Percentiles rank a stretch among this genome's conserved stretches.
Conservation (phyloP, 139 green algal genomes). For the Micractinium conductrix region DNA sequence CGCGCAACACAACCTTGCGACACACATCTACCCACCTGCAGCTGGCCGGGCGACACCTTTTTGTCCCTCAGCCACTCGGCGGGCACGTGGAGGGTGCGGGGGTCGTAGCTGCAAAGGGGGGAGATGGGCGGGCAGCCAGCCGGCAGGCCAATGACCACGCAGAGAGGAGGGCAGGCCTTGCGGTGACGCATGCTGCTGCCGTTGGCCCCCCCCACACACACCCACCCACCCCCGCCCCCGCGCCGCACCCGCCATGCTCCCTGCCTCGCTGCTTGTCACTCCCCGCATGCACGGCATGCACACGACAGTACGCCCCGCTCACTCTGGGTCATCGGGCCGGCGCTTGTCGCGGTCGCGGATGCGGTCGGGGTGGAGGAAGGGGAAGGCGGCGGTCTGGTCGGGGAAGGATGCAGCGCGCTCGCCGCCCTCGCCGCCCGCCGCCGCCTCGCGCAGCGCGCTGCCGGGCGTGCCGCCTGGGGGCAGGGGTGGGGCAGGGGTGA, state of each 20-base stretch:
- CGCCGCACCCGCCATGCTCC: no score
- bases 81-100: constrained; percentile 84
- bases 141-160: neutral
- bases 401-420: constrained; percentile 63
- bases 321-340: constrained; percentile 70
- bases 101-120: constrained; percentile 66
- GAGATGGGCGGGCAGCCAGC: neutral
- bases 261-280: no score
- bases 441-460: constrained; percentile 29
- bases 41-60: constrained; percentile 84
- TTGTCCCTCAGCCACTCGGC: constrained; percentile 73
- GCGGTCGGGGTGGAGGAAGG: constrained; percentile 74
- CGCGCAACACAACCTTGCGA: no score
- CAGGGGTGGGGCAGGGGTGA: no score
- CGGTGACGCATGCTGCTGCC: no score
- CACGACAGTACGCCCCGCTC: neutral
- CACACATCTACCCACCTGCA: constrained; percentile 61
- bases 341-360: constrained; percentile 68
- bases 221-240: neutral
- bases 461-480: constrained; percentile 41
- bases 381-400: constrained; percentile 60
- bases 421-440: constrained; percentile 21
- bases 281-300: neutral
- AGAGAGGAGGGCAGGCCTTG: neutral
- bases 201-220: neutral